These are phyloP conservation scores for Nicotiana otophora DNA, from an alignment of 257 asterid species.

Conservation along the genomic window DNA sequence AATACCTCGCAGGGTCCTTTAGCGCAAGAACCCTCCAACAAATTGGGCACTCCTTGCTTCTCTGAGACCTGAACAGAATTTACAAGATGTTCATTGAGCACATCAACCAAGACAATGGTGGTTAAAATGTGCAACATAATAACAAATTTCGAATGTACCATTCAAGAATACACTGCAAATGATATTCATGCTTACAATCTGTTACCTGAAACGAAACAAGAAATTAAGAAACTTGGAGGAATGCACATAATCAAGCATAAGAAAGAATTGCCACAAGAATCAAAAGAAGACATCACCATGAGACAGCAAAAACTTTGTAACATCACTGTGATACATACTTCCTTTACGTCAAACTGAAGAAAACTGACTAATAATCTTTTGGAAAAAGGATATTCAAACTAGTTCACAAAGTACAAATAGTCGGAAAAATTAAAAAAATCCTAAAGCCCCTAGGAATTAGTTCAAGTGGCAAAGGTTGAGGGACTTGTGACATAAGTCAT, in stretches of 20 bases:
- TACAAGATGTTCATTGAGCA: not conserved
- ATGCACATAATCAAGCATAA: not conserved
- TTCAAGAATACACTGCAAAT: slow-evolving; percentile 72
- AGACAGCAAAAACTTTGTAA: slow-evolving; percentile 3
- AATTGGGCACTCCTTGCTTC: slow-evolving; percentile 65
- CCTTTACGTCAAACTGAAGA: not conserved
- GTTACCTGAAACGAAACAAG: slow-evolving; percentile 14
- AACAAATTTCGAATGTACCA: slow-evolving; percentile 33
- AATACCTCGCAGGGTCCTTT: slow-evolving; percentile 54
- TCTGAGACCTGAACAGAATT: slow-evolving; percentile 49
- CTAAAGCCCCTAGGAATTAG: too few relatives aligned
- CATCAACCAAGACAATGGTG: not conserved
- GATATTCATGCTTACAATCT: slow-evolving; percentile 44
- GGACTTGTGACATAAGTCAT: too few relatives aligned
- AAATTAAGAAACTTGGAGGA: not conserved
- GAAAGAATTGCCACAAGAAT: slow-evolving; percentile 1
- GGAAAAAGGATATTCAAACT: not conserved
- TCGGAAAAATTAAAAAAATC: not conserved
- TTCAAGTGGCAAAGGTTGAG: too few relatives aligned
- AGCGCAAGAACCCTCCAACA: slow-evolving; percentile 56
- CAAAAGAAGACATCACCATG: slow-evolving; percentile 6
- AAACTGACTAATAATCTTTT: not conserved
- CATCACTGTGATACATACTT: not conserved
- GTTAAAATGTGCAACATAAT: not conserved
- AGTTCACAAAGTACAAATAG: not conserved